Evolutionary conservation across 257 asterid species (phyloP).

Genomic region (Handroanthus guayacan): DNA sequence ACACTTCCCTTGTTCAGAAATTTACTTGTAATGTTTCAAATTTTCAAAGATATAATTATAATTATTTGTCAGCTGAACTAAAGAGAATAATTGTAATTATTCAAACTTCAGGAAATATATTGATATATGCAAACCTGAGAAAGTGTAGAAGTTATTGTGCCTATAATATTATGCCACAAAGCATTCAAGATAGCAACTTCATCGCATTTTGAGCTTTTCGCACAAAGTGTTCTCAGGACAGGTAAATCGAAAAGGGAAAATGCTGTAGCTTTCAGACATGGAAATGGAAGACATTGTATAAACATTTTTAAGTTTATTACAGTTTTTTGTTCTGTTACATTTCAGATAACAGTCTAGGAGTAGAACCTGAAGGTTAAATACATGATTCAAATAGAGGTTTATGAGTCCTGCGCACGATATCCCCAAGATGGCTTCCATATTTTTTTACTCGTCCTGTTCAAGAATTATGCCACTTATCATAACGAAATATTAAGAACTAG

Average conservation of each 20-base stretch:
- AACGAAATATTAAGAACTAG: background rate
- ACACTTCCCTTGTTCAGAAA: no score
- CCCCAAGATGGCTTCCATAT: conserved; percentile 18
- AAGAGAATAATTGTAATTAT: no score
- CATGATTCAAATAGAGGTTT: conserved; percentile 10
- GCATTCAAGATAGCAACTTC: background rate
- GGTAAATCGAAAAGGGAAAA: background rate
- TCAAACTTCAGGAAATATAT: no score
- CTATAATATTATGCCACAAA: background rate
- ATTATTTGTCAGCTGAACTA: no score
- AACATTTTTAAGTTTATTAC: background rate
- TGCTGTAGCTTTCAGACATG: background rate
- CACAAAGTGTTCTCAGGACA: background rate
- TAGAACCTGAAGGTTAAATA: background rate
- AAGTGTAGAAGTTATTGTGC: no score
- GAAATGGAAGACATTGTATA: background rate
- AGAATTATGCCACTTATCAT: conserved; percentile 19
- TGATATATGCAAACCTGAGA: no score
- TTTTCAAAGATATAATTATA: no score
- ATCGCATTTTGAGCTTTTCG: background rate
- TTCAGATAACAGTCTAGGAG: background rate
- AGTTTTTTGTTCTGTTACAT: conserved; percentile 30
- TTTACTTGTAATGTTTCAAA: no score
- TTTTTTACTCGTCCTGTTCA: conserved; percentile 45
- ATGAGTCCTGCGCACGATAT: background rate